Evolutionary conservation across 179 eudicot genomes (phyloP), one percentile per base, ranked within the genome.

Genomic region (Beta macrorhiza): DNA sequence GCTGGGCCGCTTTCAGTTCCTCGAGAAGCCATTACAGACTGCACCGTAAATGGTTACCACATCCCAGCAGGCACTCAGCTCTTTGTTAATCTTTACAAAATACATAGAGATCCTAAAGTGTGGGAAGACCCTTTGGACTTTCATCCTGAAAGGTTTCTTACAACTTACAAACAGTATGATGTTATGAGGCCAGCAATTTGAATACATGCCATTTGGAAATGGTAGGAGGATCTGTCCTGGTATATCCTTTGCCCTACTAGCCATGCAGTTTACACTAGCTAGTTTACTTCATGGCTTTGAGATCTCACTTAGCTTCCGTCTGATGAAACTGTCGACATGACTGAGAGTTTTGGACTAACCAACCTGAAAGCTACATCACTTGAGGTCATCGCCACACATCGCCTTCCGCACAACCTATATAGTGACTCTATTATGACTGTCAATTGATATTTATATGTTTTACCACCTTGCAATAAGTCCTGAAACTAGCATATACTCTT

Each of bases 11-110:
- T 74, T 5, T 55, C 44, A 16, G 20, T 16, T 7, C 72, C 72
- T 44, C 63, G 77, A 29, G 80, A 69, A 69, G 71, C 84, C 77
- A 61, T 76, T 32, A 13, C 71, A 19, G 84, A 82, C 25, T 82
- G 84, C 62, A 77, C 63, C 0, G 84, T 82, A 16, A 53, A 64
- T 37, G 80, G 84, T 10, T 82, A 77, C 49, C 80, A 77, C 63
- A 82, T 82, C 64, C 80, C 79, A 2, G 56, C 72, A 7, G 77
- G 77, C 7, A 82, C 84, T 3, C 71, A 49, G 3, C 77, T 77
- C 13, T 76, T 55, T 58, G 76, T 81, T 9, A 81, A 76, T 49
- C 76, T 77, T 17, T 51, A 77, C 81, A 82, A 70, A 55, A 77
- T 82, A 25, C 84, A 77, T 29, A 53, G 77, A 57, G 63, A 74